Evolutionary conservation across 139 green algal species (phyloP).

Genomic region (Edaphochlamys debaryana): DNA sequence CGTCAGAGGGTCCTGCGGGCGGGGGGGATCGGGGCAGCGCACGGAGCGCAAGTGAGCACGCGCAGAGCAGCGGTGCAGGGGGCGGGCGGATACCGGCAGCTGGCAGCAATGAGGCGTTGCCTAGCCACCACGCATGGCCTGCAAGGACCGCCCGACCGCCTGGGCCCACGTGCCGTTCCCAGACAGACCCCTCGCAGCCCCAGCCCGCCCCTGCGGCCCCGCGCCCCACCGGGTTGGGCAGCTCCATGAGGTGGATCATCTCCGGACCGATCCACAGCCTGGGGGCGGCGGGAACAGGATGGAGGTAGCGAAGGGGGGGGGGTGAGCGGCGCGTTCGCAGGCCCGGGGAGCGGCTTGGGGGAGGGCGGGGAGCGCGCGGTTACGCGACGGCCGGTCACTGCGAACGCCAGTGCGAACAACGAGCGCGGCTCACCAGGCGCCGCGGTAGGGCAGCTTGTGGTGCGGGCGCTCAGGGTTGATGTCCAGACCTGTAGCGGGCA

Average conservation of each 20-base stretch:
- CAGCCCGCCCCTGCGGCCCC: too few species aligned
- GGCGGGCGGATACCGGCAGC: neutral
- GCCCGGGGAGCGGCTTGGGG: neutral
- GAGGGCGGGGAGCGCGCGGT: too few species aligned
- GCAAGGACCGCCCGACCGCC: too few species aligned
- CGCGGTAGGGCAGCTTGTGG: constrained; percentile 88
- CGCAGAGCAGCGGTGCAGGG: too few species aligned
- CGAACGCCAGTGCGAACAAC: too few species aligned
- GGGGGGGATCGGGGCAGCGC: neutral
- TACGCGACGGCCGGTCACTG: too few species aligned
- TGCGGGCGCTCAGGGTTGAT: constrained; percentile 88
- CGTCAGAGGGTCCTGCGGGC: constrained; percentile 66
- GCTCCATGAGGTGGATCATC: constrained; percentile 94
- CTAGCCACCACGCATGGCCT: too few species aligned
- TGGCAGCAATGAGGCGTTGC: neutral
- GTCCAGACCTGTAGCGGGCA: constrained; percentile 59
- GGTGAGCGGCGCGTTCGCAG: too few species aligned
- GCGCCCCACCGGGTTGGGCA: constrained; percentile 83
- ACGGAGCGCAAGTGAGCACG: neutral
- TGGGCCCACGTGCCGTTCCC: too few species aligned
- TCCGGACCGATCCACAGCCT: constrained; percentile 84
- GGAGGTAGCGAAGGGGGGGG: too few species aligned
- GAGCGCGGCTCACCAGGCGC: constrained; percentile 68
- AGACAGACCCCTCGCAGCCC: too few species aligned
- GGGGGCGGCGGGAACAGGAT: too few species aligned